Conservation (phyloP, 1,284 basidiomycete species). For the Heterobasidion parviporum region DNA sequence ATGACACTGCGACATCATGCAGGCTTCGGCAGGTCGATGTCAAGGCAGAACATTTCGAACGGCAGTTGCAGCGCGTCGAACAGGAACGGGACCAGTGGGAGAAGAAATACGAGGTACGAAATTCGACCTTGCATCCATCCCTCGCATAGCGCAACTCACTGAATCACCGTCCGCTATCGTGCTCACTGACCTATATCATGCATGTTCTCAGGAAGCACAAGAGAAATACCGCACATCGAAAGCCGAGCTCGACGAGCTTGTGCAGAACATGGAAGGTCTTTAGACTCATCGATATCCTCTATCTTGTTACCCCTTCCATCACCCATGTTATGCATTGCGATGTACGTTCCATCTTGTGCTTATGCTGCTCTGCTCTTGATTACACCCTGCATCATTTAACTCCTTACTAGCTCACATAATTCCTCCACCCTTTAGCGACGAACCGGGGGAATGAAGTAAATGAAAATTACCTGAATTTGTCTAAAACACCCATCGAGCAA, state of each 20-base stretch:
- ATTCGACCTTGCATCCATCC: conserved; percentile 1
- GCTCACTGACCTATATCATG: not conserved
- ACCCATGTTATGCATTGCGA: too few relatives aligned
- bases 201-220: conserved; percentile 51
- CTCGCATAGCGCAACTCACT: conserved; percentile 4
- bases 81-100: conserved; percentile 93
- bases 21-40: conserved; percentile 97
- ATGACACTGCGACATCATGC: conserved; percentile 4
- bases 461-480: too few relatives aligned
- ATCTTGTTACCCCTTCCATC: too few relatives aligned
- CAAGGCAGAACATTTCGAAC: conserved; percentile 98
- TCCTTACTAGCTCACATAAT: too few relatives aligned
- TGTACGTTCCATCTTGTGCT: too few relatives aligned
- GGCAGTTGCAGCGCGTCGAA: conserved; percentile 82
- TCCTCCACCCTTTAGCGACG: too few relatives aligned
- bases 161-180: not conserved
- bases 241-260: conserved; percentile 84
- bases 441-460: too few relatives aligned
- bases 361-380: too few relatives aligned
- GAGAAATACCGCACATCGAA: conserved; percentile 75
- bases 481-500: too few relatives aligned
- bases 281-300: conserved; percentile 25
- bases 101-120: conserved; percentile 85
- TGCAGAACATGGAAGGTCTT: conserved; percentile 74
- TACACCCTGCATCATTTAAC: too few relatives aligned